Conservation (phyloP, 768 basidiomycete genomes). For the Phlebiopsis flavidoalba region DNA sequence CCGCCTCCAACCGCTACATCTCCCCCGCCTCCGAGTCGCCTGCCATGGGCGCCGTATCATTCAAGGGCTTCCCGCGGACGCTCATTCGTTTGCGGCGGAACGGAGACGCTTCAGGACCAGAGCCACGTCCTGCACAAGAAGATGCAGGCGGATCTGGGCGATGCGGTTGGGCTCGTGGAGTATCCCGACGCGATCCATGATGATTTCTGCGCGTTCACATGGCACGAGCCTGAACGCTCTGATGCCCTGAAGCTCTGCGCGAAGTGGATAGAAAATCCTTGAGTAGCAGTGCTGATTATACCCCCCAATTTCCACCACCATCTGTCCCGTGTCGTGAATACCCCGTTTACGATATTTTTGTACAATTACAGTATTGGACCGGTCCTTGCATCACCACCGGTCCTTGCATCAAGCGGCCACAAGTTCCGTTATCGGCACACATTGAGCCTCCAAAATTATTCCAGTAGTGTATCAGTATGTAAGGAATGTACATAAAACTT, state of each 20-base stretch:
- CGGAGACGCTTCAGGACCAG: constrained; percentile 31
- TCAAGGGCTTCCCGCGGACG: constrained; percentile 27
- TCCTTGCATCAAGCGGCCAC: too few species aligned
- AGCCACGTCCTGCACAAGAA: constrained; percentile 22
- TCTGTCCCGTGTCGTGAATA: too few species aligned
- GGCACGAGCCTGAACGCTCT: constrained; percentile 23
- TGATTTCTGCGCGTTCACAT: constrained; percentile 18
- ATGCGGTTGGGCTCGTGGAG: constrained; percentile 22
- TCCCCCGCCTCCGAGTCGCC: constrained; percentile 3
- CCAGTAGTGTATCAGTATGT: too few species aligned
- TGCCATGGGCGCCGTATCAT: constrained; percentile 6
- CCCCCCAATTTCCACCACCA: too few species aligned
- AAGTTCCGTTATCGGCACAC: too few species aligned
- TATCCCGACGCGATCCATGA: constrained; percentile 26
- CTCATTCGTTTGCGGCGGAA: constrained; percentile 25
- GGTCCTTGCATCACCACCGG: too few species aligned
- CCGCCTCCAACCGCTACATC: not conserved
- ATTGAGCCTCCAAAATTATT: too few species aligned
- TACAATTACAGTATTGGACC: too few species aligned
- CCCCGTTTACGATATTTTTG: too few species aligned
- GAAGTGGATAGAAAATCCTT: constrained; percentile 10
- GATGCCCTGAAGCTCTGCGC: constrained; percentile 12
- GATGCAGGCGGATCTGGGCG: constrained; percentile 27
- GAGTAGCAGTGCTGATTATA: not conserved
- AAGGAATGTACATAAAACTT: too few species aligned